Base-by-base conservation (phyloP, 495 filamentous ascomycete species). In the Rhypophila decipiens region DNA sequence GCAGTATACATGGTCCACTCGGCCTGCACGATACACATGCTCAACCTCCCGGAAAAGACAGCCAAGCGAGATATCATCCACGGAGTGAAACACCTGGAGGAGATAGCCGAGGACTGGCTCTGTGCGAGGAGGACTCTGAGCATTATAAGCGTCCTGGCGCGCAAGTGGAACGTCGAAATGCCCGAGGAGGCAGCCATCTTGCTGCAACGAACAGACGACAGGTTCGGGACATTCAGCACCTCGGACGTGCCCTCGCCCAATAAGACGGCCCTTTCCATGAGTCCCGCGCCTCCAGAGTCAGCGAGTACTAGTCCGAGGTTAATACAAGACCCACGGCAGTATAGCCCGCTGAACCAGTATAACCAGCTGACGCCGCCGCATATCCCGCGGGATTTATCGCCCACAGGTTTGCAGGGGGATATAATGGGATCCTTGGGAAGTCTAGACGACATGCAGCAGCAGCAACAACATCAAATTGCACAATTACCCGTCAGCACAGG, bases 91-190 rank as follows among this genome's bases (percentile, higher is more conserved):
- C 87, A 93, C 50, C 79, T 97, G 11, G 93, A 97, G 65, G 94
- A 98, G 59, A 96, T 98, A 55, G 89, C 86, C 1, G 91, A 96
- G 65, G 82, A 86, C 50, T 98, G 93, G 93, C 80, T 88, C 3
- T 91, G 90, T 56, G 94, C 90, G 11, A 75, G 89, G 24, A 76
- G 91, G 18, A 90, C 94, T 0, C 75, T 97, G 1, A 75, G 82
- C 44, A 95, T 96, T 31, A 72, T 98, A 33, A 87, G 84, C 46
- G 78, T 91, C 21, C 80, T 94, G n/a, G 86, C 86, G 5, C 77
- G 79, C 20, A 88, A 89, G 50, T 97, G 93, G 93, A 84, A 84
- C 10, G 80, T 96, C 15, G 80, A 87, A 31, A 65, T 97, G 13
- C 94, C 94, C 0, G 82, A 85, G 48, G 90, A 96, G 64, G 93